These are phyloP conservation scores for Lactarius evosmus DNA, from an alignment of 768 basidiomycete genomes.

Conservation along the genomic window DNA sequence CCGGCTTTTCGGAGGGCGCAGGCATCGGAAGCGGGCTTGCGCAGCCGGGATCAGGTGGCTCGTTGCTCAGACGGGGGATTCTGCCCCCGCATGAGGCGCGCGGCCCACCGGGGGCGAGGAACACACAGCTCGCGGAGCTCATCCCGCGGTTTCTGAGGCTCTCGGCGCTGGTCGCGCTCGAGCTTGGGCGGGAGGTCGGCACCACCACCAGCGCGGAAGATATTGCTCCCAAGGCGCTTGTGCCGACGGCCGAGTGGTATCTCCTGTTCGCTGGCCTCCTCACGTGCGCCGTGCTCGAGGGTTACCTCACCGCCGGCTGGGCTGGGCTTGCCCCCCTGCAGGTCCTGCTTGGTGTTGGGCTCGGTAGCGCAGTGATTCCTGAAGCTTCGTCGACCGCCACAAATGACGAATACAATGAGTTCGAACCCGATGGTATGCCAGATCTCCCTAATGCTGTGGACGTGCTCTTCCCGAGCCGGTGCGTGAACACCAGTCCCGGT, in stretches of 20 bases:
- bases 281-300: conserved; percentile 81
- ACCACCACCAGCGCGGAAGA: conserved; percentile 25
- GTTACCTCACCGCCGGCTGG: conserved; percentile 82
- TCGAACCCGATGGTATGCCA: conserved; percentile 77
- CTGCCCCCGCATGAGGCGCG: conserved; percentile 15
- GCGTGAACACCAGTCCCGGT: conserved; percentile 34
- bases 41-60: conserved; percentile 53
- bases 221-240: conserved; percentile 42
- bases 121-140: conserved; percentile 62
- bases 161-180: conserved; percentile 74
- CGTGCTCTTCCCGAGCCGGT: conserved; percentile 59
- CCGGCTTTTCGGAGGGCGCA: conserved; percentile 72
- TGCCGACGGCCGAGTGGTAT: conserved; percentile 79
- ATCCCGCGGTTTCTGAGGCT: conserved; percentile 71
- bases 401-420: conserved; percentile 47
- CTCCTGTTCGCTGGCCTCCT: conserved; percentile 70
- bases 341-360: conserved; percentile 68
- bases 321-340: conserved; percentile 65
- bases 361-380: conserved; percentile 37
- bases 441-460: conserved; percentile 59
- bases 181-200: conserved; percentile 66
- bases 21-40: conserved; percentile 71
- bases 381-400: neutral
- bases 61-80: conserved; percentile 50
- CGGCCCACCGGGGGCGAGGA: conserved; percentile 45